phyloP scores from a whole-genome alignment of 768 basidiomycete genomes.

The Xerocomellus amylosporus region DNA sequence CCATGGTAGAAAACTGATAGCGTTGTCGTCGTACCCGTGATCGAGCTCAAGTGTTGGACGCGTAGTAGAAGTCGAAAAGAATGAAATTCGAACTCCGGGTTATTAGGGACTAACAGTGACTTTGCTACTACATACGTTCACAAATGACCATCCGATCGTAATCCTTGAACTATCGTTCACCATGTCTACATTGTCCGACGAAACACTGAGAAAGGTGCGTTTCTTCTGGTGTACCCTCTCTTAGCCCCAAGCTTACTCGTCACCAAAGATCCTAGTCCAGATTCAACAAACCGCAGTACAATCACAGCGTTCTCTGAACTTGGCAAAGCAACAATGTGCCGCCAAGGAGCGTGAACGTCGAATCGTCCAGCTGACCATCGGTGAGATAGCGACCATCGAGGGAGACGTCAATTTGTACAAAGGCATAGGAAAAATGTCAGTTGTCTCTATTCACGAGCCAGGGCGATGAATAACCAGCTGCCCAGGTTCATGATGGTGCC shows the following conservation, averaged over 20 bases:
- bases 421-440: constrained; percentile 93
- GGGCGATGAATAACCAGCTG: not conserved
- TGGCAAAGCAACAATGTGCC: constrained; percentile 71
- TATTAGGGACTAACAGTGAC: not conserved
- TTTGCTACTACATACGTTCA: not conserved
- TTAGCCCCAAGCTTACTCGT: constrained; percentile 16
- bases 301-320: constrained; percentile 73
- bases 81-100: constrained; percentile 36
- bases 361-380: constrained; percentile 84
- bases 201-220: constrained; percentile 74
- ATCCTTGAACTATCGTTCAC: constrained; percentile 5
- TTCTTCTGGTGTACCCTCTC: not conserved
- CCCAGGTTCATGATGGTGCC: constrained; percentile 89
- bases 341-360: constrained; percentile 86
- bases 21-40: constrained; percentile 4
- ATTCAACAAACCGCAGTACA: constrained; percentile 89
- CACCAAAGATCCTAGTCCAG: constrained; percentile 77
- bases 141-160: constrained; percentile 14
- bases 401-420: constrained; percentile 83
- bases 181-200: constrained; percentile 68
- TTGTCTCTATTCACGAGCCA: not conserved
- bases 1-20: constrained; percentile 36
- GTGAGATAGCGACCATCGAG: constrained; percentile 71
- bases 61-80: constrained; percentile 19
- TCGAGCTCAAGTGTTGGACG: constrained; percentile 15